phyloP scores from a whole-genome alignment of 2,329 filamentous ascomycete species.

The Clarireedia sp. region DNA sequence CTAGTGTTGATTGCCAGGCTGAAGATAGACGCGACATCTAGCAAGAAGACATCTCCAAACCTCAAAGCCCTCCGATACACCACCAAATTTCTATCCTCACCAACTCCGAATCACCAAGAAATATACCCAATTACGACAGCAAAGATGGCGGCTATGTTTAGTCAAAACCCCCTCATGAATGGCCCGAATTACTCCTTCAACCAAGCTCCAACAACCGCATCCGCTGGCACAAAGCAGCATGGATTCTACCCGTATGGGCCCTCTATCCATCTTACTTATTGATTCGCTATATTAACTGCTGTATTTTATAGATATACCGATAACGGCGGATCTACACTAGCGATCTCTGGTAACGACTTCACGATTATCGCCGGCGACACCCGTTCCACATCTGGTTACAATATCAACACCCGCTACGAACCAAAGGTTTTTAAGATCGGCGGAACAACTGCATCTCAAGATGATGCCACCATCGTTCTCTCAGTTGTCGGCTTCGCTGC shows the following conservation, averaged over 20 bases:
- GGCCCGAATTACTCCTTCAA: conserved; percentile 63
- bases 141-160: conserved; percentile 61
- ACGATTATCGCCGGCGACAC: conserved; percentile 96
- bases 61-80: conserved; percentile 7
- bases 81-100: conserved; percentile 1
- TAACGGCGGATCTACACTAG: conserved; percentile 93
- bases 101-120: conserved; percentile 2
- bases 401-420: conserved; percentile 93
- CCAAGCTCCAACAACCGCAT: conserved; percentile 46
- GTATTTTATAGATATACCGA: conserved; percentile 71
- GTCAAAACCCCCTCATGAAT: conserved; percentile 61
- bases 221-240: conserved; percentile 59
- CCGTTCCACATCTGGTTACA: conserved; percentile 91
- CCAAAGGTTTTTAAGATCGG: conserved; percentile 98
- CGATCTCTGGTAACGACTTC: conserved; percentile 90
- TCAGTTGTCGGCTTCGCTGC: conserved; percentile 95
- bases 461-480: conserved; percentile 78
- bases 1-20: conserved; percentile 16
- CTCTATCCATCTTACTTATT: not conserved
- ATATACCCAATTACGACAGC: not conserved
- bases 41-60: not conserved
- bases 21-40: conserved; percentile 20
- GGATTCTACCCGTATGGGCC: conserved; percentile 79
- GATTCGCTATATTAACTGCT: conserved; percentile 8
- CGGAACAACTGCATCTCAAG: conserved; percentile 76